Base-by-base conservation (phyloP, 352 stramenopile species). In the Phytopythium kandeliae region DNA sequence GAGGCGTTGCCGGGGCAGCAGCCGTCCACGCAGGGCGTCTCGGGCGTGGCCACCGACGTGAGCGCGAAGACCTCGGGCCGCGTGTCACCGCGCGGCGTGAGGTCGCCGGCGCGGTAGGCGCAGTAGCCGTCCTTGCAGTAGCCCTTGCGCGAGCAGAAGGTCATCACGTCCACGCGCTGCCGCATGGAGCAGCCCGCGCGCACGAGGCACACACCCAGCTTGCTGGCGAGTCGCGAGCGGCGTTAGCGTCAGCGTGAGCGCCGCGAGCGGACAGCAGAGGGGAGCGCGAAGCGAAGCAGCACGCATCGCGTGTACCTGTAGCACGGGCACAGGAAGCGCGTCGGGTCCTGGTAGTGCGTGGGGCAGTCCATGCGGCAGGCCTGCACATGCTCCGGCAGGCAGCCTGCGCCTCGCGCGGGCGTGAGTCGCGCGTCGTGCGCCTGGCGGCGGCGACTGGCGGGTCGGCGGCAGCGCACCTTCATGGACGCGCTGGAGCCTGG, bases 71-170 rank as follows among this genome's bases (percentile, higher is more conserved):
- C 68, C 51, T 88, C 76, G 10, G 55, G 56, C 0, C 79, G 74
- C 12, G 63, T 69, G 46, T 87, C 78, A 22, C 66, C 57, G 44
- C 66, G 60, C 6, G 78, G 72, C 11, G 69, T 78, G 17, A 85
- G 70, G 51, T 90, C 79, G 16, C 76, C 79, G 0, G 57, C 66
- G 25, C 79, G 74, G 52, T 78, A 88, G 16, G 50, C 57, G 60
- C 79, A 90, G 58, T 90, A 88, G 38, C 72, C 76, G 45, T 86
- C 79, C 58, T 90, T 90, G 70, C 79, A 90, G 62, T 90, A 90
- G 17, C 76, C 79, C 46, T 76, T 79, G 31, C 76, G 72, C 10
- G 79, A 85, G 67, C 79, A 90, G 45, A 85, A 82, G 30, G 70
- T 51, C 33, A 85, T 75, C 16, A 86, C 66, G 19, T 86, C 73